Conservation (phyloP, 2,329 filamentous ascomycete species). For the Cyphellophora europaea region DNA sequence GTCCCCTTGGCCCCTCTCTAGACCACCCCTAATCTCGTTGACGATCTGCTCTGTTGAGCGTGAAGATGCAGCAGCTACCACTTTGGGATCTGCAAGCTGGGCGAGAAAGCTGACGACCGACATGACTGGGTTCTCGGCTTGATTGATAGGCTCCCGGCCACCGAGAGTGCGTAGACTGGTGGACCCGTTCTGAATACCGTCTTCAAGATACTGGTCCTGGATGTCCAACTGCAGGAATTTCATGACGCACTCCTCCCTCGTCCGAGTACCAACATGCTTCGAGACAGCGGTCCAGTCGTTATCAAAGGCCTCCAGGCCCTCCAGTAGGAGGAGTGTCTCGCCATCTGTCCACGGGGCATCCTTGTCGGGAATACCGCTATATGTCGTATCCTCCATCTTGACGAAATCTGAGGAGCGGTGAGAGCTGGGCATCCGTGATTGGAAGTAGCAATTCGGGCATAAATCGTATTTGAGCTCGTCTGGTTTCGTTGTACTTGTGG, state of each 20-base stretch:
- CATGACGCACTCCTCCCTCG: conserved; percentile 89
- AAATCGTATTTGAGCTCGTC: conserved; percentile 69
- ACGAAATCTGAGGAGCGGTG: conserved; percentile 73
- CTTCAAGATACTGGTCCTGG: conserved; percentile 91
- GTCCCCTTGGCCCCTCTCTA: conserved; percentile 52
- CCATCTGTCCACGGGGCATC: conserved; percentile 87
- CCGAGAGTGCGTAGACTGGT: conserved; percentile 60
- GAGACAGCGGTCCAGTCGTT: conserved; percentile 94
- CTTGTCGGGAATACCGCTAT: conserved; percentile 67
- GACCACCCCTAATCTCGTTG: conserved; percentile 64
- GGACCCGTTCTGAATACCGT: conserved; percentile 53
- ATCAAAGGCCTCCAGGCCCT: conserved; percentile 85
- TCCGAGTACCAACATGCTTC: conserved; percentile 83
- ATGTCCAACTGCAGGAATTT: conserved; percentile 96
- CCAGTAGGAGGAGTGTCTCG: conserved; percentile 79
- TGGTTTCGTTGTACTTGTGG: conserved; percentile 43
- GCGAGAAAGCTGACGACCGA: conserved; percentile 93
- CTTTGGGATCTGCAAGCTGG: conserved; percentile 78
- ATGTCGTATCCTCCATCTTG: conserved; percentile 80
- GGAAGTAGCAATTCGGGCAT: conserved; percentile 82
- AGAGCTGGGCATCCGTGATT: conserved; percentile 71
- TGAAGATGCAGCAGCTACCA: conserved; percentile 82
- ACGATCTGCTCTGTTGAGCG: conserved; percentile 82
- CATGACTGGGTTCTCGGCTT: conserved; percentile 92
- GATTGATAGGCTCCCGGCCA: conserved; percentile 79